Percentiles rank a stretch among this genome's conserved stretches.
These are phyloP conservation scores for Stevia rebaudiana DNA, from an alignment of 140 eudicot species.

Conservation along the genomic window DNA sequence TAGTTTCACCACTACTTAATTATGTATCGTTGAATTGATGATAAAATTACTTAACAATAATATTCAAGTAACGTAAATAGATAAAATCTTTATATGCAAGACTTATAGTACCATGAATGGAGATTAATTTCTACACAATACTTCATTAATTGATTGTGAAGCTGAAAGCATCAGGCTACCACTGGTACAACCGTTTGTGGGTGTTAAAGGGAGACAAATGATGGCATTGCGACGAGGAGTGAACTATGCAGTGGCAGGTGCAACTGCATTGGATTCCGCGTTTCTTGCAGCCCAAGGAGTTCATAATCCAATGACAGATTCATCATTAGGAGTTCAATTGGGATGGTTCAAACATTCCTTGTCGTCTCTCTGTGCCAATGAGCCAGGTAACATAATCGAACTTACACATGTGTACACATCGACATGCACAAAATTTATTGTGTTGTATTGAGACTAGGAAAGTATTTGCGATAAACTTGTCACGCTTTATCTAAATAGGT, in stretches of 20 bases:
- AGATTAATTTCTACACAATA: neutral
- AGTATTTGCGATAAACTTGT: too few species aligned
- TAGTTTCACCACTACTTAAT: too few species aligned
- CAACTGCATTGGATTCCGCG: conserved; percentile 39
- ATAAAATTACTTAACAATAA: too few species aligned
- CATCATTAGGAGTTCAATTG: conserved; percentile 41
- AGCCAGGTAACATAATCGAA: conserved; percentile 30
- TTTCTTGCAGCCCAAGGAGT: conserved; percentile 35
- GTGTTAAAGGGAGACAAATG: conserved; percentile 7
- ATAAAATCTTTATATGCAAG: too few species aligned
- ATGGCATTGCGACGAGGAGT: conserved; percentile 35
- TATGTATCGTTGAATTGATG: too few species aligned
- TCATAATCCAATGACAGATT: conserved; percentile 23
- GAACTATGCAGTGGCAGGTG: conserved; percentile 67
- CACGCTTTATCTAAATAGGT: too few species aligned
- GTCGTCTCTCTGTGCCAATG: conserved; percentile 20
- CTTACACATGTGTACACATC: too few species aligned
- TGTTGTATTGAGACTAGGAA: too few species aligned
- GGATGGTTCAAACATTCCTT: conserved; percentile 49
- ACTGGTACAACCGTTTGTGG: conserved; percentile 38
- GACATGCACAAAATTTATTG: too few species aligned
- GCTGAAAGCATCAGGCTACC: conserved; percentile 52
- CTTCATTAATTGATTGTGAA: conserved; percentile 12
- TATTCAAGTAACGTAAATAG: too few species aligned
- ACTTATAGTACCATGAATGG: neutral